These are phyloP conservation scores for Mortierella sp. DNA, from an alignment of 371 early-diverging fungal genomes.

Conservation along the genomic window DNA sequence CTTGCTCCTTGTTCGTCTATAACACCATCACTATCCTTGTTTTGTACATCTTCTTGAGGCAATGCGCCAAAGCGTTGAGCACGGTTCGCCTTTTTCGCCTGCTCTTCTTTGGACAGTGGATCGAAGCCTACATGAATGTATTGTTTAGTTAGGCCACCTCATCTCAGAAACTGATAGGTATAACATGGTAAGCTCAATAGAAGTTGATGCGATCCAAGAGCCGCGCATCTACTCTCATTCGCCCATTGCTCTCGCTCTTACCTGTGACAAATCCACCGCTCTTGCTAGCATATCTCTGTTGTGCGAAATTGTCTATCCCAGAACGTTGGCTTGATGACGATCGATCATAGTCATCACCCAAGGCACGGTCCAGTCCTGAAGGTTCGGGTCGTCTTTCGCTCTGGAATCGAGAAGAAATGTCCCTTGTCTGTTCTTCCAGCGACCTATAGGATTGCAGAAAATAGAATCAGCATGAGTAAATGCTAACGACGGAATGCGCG, in stretches of 20 bases:
- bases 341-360: constrained; percentile 15
- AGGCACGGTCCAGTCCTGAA: constrained; percentile 44
- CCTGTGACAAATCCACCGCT: constrained; percentile 51
- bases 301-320: constrained; percentile 1
- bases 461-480: too few species aligned
- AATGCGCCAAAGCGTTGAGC: constrained; percentile 41
- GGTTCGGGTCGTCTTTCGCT: constrained; percentile 39
- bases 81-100: constrained; percentile 44
- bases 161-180: too few species aligned
- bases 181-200: too few species aligned
- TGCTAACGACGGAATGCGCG: too few species aligned
- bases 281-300: constrained; percentile 40
- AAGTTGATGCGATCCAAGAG: too few species aligned
- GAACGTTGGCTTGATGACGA: constrained; percentile 8
- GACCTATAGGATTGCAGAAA: constrained; percentile 14
- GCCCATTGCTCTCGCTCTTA: constrained; percentile 2
- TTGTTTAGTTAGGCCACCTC: not conserved
- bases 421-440: constrained; percentile 40
- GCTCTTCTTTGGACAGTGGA: constrained; percentile 43
- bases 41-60: constrained; percentile 6
- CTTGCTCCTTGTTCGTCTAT: constrained; percentile 32
- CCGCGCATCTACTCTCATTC: not conserved
- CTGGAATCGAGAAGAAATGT: constrained; percentile 40
- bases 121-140: constrained; percentile 31
- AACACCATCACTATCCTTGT: constrained; percentile 13